Base-by-base conservation (phyloP, 768 basidiomycete species). In the Hydnum rufescens region DNA sequence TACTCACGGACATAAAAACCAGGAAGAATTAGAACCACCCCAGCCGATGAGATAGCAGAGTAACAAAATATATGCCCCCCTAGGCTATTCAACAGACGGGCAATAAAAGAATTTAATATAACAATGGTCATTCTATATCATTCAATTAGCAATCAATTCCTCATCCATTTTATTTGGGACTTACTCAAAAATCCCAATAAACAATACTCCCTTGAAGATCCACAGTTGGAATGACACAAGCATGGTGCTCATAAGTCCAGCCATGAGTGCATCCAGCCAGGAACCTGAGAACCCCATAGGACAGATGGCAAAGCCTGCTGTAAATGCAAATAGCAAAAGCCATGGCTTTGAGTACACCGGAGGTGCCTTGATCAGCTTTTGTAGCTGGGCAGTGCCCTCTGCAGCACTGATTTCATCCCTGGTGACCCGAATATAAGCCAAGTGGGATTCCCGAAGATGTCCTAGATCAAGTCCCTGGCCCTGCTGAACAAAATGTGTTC, bases 401-500 rank as follows among this genome's bases (percentile, higher is more conserved):
- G 77, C 77, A 2, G 87, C 92, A 51, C 82, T 82, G 61, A 88
- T 78, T 66, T 88, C 83, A 61, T 92, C 89, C 64, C 93, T 90
- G 4, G 95, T 77, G 54, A 96, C 90, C 19, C 71, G 64, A 53
- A 87, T 80, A 65, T 93, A 96, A 55, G 92, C 71, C 43, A 75
- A 62, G 63, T 95, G 90, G 2, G 90, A 81, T 28, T 79, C 74
- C 59, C 92, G 84, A 16, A 96, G 73, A 56, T 76, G 77, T 28
- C 89, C 89, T 18, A 96, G 75, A 43, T 82, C 78, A 29, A 95
- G 75, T 28, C 78, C 70, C 18, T 81, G 81, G 25, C 69, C 70
- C 54, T 78, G 80, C 63, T 86, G 86, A 64, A 92, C 73, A 64
- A 93, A 87, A 64, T 90, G 77, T 2, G 86, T 87, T 63, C 86